Percentiles rank a stretch among this genome's conserved stretches.
phyloP scores from a whole-genome alignment of 2,329 filamentous ascomycete genomes.

The Colletotrichum cordylinicola region DNA sequence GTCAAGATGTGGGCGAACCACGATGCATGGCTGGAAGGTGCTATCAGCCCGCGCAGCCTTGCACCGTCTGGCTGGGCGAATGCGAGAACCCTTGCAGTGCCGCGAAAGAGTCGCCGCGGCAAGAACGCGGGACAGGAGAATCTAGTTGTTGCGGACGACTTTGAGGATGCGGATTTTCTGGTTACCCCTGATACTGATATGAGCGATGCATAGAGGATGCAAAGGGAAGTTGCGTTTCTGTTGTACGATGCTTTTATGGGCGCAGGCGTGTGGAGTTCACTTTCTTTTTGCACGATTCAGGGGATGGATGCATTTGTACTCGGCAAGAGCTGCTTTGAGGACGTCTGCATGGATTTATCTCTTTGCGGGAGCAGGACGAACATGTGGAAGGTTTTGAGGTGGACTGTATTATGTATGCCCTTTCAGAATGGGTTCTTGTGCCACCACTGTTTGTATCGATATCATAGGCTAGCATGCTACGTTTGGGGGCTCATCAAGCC shows the following conservation, averaged over 20 bases:
- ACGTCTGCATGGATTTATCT: slow-evolving; percentile 3
- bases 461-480: slow-evolving; percentile 8
- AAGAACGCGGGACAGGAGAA: slow-evolving; percentile 49
- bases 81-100: slow-evolving; percentile 55
- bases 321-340: slow-evolving; percentile 26
- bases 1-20: slow-evolving; percentile 30
- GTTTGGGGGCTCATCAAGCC: not conserved
- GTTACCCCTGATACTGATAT: slow-evolving; percentile 52
- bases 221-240: not conserved
- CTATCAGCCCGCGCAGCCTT: slow-evolving; percentile 45
- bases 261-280: not conserved
- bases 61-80: slow-evolving; percentile 42
- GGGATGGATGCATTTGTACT: slow-evolving; percentile 15
- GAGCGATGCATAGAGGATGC: slow-evolving; percentile 32
- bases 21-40: slow-evolving; percentile 38
- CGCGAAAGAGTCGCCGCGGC: slow-evolving; percentile 33
- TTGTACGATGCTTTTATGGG: not conserved
- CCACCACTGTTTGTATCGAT: not conserved
- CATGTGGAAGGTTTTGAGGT: not conserved
- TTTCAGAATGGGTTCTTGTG: not conserved
- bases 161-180: slow-evolving; percentile 73
- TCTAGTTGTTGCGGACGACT: slow-evolving; percentile 56
- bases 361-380: not conserved
- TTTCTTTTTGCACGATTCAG: not conserved
- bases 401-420: not conserved